Evolutionary conservation across 345 rosid genomes (phyloP).

Genomic region (Boechera divaricarpa): DNA sequence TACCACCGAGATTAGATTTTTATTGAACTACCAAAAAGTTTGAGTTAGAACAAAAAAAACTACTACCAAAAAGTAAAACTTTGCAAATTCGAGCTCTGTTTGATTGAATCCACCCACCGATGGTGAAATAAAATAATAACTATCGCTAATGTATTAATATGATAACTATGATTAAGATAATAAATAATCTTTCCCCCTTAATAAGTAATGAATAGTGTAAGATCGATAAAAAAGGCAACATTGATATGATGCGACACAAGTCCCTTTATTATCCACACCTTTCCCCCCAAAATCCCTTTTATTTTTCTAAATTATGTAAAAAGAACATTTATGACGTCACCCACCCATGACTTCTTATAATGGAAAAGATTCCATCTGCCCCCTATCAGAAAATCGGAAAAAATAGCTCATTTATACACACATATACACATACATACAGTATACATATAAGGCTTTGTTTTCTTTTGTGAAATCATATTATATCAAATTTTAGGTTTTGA

Average conservation of each 20-base stretch:
- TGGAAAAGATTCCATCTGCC: slow-evolving; percentile 50
- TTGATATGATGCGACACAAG: slow-evolving; percentile 46
- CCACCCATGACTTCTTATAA: slow-evolving; percentile 48
- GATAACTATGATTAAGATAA: slow-evolving; percentile 32
- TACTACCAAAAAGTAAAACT: neutral
- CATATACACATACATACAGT: neutral
- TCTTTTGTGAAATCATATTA: neutral
- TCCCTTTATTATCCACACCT: slow-evolving; percentile 42
- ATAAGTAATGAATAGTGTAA: slow-evolving; percentile 33
- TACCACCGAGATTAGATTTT: neutral
- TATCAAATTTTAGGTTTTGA: neutral
- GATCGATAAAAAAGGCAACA: slow-evolving; percentile 25
- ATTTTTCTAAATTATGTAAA: neutral
- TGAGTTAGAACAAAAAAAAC: no score
- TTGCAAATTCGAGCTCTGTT: slow-evolving; percentile 16
- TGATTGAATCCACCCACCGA: slow-evolving; percentile 35
- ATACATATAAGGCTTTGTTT: neutral
- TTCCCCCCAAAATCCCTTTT: slow-evolving; percentile 15
- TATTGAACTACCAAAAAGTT: neutral
- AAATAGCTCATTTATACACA: slow-evolving; percentile 18
- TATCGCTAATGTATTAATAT: neutral
- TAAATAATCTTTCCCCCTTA: slow-evolving; percentile 9
- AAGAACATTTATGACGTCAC: slow-evolving; percentile 43
- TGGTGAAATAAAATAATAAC: slow-evolving; percentile 8
- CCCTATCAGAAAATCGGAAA: slow-evolving; percentile 43